A percentile compares a stretch with the other conserved stretches of the same genome.
Evolutionary conservation across 2,329 filamentous ascomycete species (phyloP).

Genomic region (Tolypocladium inflatum): DNA sequence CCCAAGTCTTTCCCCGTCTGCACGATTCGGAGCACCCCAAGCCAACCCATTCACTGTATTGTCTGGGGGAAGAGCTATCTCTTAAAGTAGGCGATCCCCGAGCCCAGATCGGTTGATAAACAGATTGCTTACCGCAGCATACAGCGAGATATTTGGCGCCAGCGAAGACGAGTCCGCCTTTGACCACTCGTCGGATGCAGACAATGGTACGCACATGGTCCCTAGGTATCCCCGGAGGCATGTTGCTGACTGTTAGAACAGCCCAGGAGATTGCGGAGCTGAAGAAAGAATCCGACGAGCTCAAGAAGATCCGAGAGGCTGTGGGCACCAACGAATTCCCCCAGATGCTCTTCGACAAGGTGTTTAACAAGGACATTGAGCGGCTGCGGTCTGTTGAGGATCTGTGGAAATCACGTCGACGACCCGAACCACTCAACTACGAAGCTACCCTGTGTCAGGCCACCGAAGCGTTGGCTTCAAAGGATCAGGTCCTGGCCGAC

Average conservation of each 20-base stretch:
- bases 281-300: constrained; percentile 69
- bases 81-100: constrained; percentile 49
- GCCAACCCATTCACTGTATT: constrained; percentile 95
- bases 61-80: constrained; percentile 98
- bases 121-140: neutral
- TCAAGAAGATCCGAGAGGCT: constrained; percentile 73
- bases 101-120: neutral
- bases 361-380: constrained; percentile 77
- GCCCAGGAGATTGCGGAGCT: constrained; percentile 80
- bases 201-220: constrained; percentile 51
- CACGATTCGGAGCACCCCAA: constrained; percentile 92
- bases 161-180: constrained; percentile 80
- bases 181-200: constrained; percentile 69
- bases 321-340: constrained; percentile 73
- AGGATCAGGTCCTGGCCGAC: constrained; percentile 47
- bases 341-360: constrained; percentile 80
- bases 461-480: constrained; percentile 34
- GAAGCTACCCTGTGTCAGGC: constrained; percentile 47
- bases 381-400: constrained; percentile 80
- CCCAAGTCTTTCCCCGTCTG: constrained; percentile 94
- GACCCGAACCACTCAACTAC: constrained; percentile 67
- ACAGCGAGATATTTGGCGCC: constrained; percentile 72
- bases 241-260: constrained; percentile 5
- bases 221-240: too few relatives aligned
- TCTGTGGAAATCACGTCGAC: constrained; percentile 83